Evolutionary conservation across 1,139 yeast species (phyloP).

Genomic region (Geotrichum carabidarum): DNA sequence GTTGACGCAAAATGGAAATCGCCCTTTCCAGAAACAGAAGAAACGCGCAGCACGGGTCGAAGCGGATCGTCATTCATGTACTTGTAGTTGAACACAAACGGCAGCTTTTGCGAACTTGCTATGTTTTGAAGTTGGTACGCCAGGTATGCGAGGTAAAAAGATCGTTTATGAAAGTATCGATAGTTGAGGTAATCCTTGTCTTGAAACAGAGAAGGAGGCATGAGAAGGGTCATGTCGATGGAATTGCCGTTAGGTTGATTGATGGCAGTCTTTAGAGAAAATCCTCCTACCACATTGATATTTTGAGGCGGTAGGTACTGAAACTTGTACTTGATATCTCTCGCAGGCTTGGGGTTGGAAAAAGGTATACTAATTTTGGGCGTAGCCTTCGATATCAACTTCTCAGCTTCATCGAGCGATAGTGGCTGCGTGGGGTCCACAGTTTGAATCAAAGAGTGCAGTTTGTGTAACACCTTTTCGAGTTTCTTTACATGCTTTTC

Average conservation of each 20-base stretch:
- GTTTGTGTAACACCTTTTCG: conserved; percentile 71
- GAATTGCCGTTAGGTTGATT: conserved; percentile 57
- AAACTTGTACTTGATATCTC: conserved; percentile 62
- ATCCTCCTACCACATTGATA: conserved; percentile 80
- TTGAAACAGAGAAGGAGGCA: conserved; percentile 72
- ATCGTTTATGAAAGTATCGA: conserved; percentile 82
- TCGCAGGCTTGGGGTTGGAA: conserved; percentile 79
- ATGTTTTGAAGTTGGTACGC: conserved; percentile 57
- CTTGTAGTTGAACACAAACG: conserved; percentile 48
- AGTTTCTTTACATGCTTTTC: conserved; percentile 61
- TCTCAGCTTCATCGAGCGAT: conserved; percentile 48
- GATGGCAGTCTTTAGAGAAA: conserved; percentile 79
- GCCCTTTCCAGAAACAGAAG: conserved; percentile 22
- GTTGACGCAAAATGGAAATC: conserved; percentile 59
- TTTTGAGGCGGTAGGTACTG: conserved; percentile 67
- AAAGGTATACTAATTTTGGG: conserved; percentile 66
- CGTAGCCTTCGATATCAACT: conserved; percentile 45
- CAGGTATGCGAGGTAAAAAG: conserved; percentile 76
- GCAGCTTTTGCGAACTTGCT: conserved; percentile 50
- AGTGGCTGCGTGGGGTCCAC: conserved; percentile 55
- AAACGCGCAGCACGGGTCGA: conserved; percentile 33
- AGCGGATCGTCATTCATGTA: conserved; percentile 41
- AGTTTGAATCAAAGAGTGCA: conserved; percentile 63
- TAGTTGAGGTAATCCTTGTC: conserved; percentile 87
- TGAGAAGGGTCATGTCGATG: conserved; percentile 72